Conservation (phyloP, 83 land plant species). For the Picea engelmannii region DNA sequence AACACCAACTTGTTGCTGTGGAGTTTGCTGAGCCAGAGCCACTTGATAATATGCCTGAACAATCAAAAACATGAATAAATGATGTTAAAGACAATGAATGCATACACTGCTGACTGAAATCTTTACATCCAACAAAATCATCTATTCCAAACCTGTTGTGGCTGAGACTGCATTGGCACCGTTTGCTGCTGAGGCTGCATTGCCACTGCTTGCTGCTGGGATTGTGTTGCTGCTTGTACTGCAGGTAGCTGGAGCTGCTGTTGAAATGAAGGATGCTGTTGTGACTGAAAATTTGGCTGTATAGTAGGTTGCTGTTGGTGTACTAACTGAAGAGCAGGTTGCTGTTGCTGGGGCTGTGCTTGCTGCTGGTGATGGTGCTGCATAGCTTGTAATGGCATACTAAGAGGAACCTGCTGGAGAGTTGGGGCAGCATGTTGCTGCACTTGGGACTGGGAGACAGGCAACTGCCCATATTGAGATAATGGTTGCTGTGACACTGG, state of each 20-base stretch:
- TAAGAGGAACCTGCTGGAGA: constrained; percentile 21
- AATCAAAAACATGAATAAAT: background rate
- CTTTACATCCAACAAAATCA: background rate
- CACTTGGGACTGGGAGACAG: constrained; percentile 34
- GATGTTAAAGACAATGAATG: background rate
- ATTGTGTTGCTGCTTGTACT: constrained; percentile 5
- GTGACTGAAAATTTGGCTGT: constrained; percentile 6
- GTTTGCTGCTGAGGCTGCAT: constrained; percentile 12
- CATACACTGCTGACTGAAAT: background rate
- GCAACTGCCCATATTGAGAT: constrained; percentile 30
- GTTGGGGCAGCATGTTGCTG: constrained; percentile 33
- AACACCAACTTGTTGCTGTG: constrained; percentile 9
- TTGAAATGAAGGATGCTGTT: constrained; percentile 10
- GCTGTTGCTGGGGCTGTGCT: constrained; percentile 33
- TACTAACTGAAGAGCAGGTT: constrained; percentile 30
- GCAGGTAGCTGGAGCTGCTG: constrained; percentile 8
- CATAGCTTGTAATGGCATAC: constrained; percentile 19
- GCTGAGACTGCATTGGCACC: constrained; percentile 3
- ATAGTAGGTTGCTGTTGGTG: constrained; percentile 28
- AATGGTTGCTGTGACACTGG: constrained; percentile 30
- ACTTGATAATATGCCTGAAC: constrained; percentile 5
- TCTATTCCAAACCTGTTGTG: constrained; percentile 1
- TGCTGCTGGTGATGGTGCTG: background rate
- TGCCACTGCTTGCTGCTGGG: constrained; percentile 6
- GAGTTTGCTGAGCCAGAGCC: constrained; percentile 9